Conservation (phyloP, 345 rosid species). For the Sonneratia alba region DNA sequence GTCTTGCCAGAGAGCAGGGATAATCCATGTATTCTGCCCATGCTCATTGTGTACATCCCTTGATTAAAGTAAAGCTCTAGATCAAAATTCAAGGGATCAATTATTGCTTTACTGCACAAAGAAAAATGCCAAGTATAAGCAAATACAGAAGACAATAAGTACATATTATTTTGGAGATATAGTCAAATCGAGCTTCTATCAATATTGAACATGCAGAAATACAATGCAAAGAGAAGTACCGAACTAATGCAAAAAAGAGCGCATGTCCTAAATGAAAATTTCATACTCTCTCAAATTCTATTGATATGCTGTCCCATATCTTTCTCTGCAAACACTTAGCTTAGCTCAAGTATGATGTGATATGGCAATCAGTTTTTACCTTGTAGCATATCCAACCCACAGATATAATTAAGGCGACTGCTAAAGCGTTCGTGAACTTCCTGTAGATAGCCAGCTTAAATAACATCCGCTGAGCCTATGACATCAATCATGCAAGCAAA, state of each 20-base stretch:
- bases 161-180: background rate
- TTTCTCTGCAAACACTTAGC: background rate
- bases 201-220: no score
- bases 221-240: background rate
- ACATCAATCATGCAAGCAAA: constrained; percentile 9
- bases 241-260: background rate
- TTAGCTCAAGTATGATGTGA: background rate
- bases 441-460: constrained; percentile 77
- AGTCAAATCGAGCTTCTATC: no score
- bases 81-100: constrained; percentile 1
- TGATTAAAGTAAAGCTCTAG: constrained; percentile 89
- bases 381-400: constrained; percentile 97
- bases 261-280: background rate
- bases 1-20: constrained; percentile 92
- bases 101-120: background rate
- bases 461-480: constrained; percentile 73
- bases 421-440: constrained; percentile 91
- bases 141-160: background rate
- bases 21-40: constrained; percentile 94
- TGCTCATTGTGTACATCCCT: constrained; percentile 76
- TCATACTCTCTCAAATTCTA: no score
- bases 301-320: background rate
- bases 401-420: constrained; percentile 78
- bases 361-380: constrained; percentile 28
- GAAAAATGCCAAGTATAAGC: background rate